Base-by-base conservation (phyloP, 2,329 filamentous ascomycete genomes). In the Scedosporium boydii region DNA sequence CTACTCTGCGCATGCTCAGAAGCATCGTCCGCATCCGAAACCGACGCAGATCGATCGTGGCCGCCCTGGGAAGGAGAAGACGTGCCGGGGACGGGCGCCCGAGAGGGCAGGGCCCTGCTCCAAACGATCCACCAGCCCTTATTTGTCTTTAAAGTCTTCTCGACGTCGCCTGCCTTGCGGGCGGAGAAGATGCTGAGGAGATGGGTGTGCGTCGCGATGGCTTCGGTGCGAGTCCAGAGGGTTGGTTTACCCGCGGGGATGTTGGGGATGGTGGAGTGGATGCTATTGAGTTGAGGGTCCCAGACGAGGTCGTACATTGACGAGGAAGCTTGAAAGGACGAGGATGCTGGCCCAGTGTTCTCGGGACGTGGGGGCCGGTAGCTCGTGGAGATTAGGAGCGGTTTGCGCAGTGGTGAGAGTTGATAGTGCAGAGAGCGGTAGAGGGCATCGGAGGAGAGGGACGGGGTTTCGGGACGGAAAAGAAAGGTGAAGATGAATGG, bases 401-500 rank as follows among this genome's bases (percentile, higher is more conserved):
- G 77, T 66, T 82, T 84, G 59, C 81, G 78, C 3, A 89, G 75
- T 1, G 86, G 82, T 1, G 77, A 75, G 12, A 89, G 78, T 67
- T 89, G 85, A 65, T 82, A 74, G 67, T 87, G 84, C 23, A 88
- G 73, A 1, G 82, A 82, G 56, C 78, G 79, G 69, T 88, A 88
- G 6, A 87, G 73, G 0, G 75, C 68, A n/a, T 82, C 76, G 71
- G 77, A 81, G 3, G 80, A 80, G 1, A 87, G 72, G 51, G 82
- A 76, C 58, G 82, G 75, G n/a, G 57, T 87, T 57, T 79, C 78
- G 14, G 76, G 70, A 10, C 71, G 69, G 72, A 93, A 93, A 3
- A 95, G 77, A 64, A 95, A 87, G 1, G 87, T 83, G 71, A 90
- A 93, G 58, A 93, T 82, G 73, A 93, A 93, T 0, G 90, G 90